A percentile compares a stretch with the other conserved stretches of the same genome.
Evolutionary conservation across 108 stramenopile genomes (phyloP).

Genomic region (Cyclotella baltica): DNA sequence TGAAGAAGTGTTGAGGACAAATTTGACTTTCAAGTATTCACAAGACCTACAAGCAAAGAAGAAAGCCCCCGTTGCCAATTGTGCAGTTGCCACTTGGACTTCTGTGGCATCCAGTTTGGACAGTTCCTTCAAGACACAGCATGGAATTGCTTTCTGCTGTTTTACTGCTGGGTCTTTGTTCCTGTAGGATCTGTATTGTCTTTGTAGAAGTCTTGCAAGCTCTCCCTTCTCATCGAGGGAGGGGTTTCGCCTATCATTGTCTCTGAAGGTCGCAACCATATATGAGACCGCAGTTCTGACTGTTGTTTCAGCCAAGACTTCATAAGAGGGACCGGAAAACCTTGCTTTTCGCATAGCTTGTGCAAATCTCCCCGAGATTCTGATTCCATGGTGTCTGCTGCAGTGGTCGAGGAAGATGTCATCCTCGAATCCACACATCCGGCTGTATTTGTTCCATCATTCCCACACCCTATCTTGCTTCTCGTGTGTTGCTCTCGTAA

Average conservation of each 20-base stretch:
- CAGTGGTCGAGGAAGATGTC: conserved; percentile 24
- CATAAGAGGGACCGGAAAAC: too few species aligned
- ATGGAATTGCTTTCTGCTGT: too few species aligned
- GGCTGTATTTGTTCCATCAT: conserved; percentile 12
- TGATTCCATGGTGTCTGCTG: not conserved
- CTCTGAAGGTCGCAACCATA: conserved; percentile 29
- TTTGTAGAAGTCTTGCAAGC: too few species aligned
- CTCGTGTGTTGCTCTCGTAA: conserved; percentile 26
- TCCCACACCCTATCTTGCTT: conserved; percentile 19
- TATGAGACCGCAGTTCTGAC: conserved; percentile 26
- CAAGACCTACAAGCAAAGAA: conserved; percentile 31
- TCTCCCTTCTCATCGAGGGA: not conserved
- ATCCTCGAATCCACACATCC: not conserved
- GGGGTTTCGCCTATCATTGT: conserved; percentile 12
- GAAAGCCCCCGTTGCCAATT: conserved; percentile 7
- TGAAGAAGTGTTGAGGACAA: too few species aligned
- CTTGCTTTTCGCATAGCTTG: conserved; percentile 15
- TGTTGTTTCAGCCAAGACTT: too few species aligned
- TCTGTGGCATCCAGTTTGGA: not conserved
- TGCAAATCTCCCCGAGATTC: conserved; percentile 17
- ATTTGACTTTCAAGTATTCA: conserved; percentile 21
- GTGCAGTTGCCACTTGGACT: conserved; percentile 1
- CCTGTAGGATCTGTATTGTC: conserved; percentile 15
- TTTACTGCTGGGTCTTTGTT: too few species aligned
- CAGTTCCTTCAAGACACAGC: too few species aligned